Conservation (phyloP, 257 asterid species). For the Solanum bulbocastanum region DNA sequence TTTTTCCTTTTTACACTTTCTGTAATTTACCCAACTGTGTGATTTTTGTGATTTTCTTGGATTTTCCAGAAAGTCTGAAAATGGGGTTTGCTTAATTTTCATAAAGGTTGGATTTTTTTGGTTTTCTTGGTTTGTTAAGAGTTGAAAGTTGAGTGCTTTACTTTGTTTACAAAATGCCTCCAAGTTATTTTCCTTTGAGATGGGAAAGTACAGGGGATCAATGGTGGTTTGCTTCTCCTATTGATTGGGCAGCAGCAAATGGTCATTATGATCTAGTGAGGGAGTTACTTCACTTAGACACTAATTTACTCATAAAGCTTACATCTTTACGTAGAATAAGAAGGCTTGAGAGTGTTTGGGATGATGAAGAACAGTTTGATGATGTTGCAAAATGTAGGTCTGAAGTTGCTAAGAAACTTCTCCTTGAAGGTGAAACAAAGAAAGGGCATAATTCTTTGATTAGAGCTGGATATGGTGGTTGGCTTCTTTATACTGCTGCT, state of each 20-base stretch:
- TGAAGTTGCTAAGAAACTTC: slow-evolving; percentile 54
- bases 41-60: not conserved
- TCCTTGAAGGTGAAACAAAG: slow-evolving; percentile 41
- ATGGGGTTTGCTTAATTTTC: not conserved
- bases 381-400: slow-evolving; percentile 65
- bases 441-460: slow-evolving; percentile 57
- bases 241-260: slow-evolving; percentile 95
- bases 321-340: slow-evolving; percentile 76
- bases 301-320: slow-evolving; percentile 70
- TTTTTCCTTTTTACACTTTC: slow-evolving; percentile 3
- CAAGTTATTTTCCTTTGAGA: slow-evolving; percentile 53
- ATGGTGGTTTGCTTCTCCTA: slow-evolving; percentile 98
- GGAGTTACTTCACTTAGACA: slow-evolving; percentile 70
- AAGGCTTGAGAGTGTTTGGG: slow-evolving; percentile 88
- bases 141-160: not conserved
- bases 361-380: slow-evolving; percentile 41
- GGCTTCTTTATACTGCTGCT: slow-evolving; percentile 94
- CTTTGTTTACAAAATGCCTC: slow-evolving; percentile 22
- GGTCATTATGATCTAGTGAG: slow-evolving; percentile 82
- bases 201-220: slow-evolving; percentile 91
- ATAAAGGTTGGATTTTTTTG: not conserved
- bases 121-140: not conserved
- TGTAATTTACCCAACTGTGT: not conserved
- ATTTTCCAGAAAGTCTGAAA: not conserved
- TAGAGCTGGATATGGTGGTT: slow-evolving; percentile 91